phyloP scores from a whole-genome alignment of 805 yeast genomes.

The Teunomyces barrocoloradensis region DNA sequence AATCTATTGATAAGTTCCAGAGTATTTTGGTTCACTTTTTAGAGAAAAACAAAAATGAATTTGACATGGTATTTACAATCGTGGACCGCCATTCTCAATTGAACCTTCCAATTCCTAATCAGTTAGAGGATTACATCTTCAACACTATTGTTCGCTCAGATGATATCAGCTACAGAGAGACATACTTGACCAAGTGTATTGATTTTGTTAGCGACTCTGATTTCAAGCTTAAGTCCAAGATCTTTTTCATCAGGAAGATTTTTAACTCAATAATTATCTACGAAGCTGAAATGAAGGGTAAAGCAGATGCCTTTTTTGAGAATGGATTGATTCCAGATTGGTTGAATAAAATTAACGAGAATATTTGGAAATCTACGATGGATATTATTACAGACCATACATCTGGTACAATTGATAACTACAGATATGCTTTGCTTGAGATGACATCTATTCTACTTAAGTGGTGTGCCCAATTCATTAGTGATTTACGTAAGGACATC shows the following conservation, averaged over 20 bases:
- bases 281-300: conserved; percentile 53
- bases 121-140: conserved; percentile 58
- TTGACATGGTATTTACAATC: conserved; percentile 28
- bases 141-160: conserved; percentile 50
- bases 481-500: conserved; percentile 72
- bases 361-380: conserved; percentile 70
- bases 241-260: conserved; percentile 54
- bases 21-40: conserved; percentile 28
- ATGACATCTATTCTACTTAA: conserved; percentile 74
- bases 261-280: conserved; percentile 64
- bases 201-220: conserved; percentile 46
- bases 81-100: conserved; percentile 41
- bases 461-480: conserved; percentile 58
- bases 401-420: conserved; percentile 70
- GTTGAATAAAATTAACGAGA: conserved; percentile 59
- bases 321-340: conserved; percentile 46
- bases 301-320: conserved; percentile 46
- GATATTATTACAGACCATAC: conserved; percentile 51
- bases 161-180: conserved; percentile 46
- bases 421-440: conserved; percentile 75
- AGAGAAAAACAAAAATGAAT: conserved; percentile 20
- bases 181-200: conserved; percentile 51
- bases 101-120: conserved; percentile 44
- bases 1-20: conserved; percentile 65
- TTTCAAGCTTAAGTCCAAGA: conserved; percentile 49